Evolutionary conservation across 208 protist species (phyloP), one percentile per base, ranked within the genome.

Genomic region (Trypanosoma brucei): DNA sequence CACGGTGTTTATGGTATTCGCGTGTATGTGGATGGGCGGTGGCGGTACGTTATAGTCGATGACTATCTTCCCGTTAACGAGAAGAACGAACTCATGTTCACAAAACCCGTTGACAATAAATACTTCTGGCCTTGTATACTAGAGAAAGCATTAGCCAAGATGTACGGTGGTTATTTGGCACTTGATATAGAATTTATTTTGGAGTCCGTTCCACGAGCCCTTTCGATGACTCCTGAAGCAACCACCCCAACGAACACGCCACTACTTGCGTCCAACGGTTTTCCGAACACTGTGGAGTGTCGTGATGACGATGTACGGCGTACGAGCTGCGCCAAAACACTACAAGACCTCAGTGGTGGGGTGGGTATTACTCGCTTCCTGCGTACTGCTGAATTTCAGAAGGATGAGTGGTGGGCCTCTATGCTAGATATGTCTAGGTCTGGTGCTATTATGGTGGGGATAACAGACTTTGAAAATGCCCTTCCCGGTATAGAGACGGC

Each of bases 61-160:
- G 91, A 94, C 61, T 92, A 87, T 57, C 65, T 96, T 36, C 91
- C 91, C 0, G 81, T 93, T 6, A 76, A 93, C 63, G 58, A 49
- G 31, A 63, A 79, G 36, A 86, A 86, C 33, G 57, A 70, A 8
- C 67, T 83, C 46, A 69, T 93, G 54, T 96, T 96, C 75, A 75
- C 76, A 9, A 67, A 81, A 8, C 76, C 80, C 14, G 69, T 83
- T 6, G 36, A 65, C 39, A 67, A 54, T 36, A 62, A 72, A 35
- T 80, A 71, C 59, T 72, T 83, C 42, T 96, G 91, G 91, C 81
- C 83, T 31, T 91, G 80, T 61, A 71, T 96, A 35, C 33, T 94
- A 11, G 91, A 96, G 55, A 96, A 96, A 72, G 80, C 83, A 40
- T 53, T 94, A 14, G 91, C 91, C 7, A 96, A 96, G 70, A 42